phyloP scores from a whole-genome alignment of 495 filamentous ascomycete species.

The Hyaloscypha finlandica region DNA sequence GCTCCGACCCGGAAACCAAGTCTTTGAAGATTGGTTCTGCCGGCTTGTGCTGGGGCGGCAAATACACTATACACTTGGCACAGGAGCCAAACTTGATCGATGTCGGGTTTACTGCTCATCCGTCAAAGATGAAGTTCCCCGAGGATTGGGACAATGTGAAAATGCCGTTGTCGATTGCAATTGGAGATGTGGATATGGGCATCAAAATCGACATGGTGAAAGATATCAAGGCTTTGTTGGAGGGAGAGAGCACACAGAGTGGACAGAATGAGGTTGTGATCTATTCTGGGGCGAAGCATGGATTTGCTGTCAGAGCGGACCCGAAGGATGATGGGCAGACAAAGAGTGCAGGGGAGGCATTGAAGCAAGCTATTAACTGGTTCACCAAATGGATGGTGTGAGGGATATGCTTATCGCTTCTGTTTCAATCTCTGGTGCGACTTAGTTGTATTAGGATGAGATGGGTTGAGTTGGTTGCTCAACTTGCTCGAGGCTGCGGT shows the following conservation, averaged over 20 bases:
- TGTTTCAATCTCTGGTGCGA: too few relatives aligned
- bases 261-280: conserved; percentile 49
- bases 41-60: conserved; percentile 65
- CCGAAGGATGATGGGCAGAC: conserved; percentile 42
- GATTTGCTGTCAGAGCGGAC: conserved; percentile 60
- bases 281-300: conserved; percentile 60
- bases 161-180: conserved; percentile 55
- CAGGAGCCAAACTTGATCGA: conserved; percentile 48
- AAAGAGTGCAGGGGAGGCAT: conserved; percentile 45
- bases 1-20: conserved; percentile 29
- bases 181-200: conserved; percentile 54
- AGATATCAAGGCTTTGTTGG: conserved; percentile 46
- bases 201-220: conserved; percentile 42
- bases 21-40: conserved; percentile 45
- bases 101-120: conserved; percentile 57
- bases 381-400: conserved; percentile 32
- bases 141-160: conserved; percentile 53
- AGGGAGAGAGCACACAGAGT: conserved; percentile 41
- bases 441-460: too few relatives aligned
- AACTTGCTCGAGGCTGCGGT: too few relatives aligned
- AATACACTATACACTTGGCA: conserved; percentile 46
- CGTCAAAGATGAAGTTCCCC: conserved; percentile 52
- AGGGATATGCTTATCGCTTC: too few relatives aligned
- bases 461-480: too few relatives aligned
- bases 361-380: conserved; percentile 58